Conservation (phyloP, 1,139 yeast species). For the Suhomyces anneliseae region DNA sequence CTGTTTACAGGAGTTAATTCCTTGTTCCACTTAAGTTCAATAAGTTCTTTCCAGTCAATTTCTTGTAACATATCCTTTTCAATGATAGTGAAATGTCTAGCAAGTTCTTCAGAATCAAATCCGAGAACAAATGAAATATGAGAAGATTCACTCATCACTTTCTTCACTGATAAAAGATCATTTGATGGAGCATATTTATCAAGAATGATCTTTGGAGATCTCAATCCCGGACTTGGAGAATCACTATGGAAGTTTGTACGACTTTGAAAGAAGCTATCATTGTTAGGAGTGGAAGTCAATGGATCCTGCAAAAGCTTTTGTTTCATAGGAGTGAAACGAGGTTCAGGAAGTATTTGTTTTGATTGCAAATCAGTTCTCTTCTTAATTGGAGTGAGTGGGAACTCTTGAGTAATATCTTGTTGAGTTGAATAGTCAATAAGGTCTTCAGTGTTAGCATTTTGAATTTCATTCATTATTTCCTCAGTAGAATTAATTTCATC, state of each 20-base stretch:
- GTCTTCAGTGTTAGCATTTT: constrained; percentile 40
- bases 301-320: constrained; percentile 7
- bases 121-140: constrained; percentile 83
- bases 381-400: constrained; percentile 30
- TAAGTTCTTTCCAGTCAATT: constrained; percentile 88
- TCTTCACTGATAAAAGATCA: constrained; percentile 34
- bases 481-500: constrained; percentile 23
- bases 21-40: constrained; percentile 74
- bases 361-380: not conserved
- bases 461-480: constrained; percentile 42
- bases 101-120: constrained; percentile 62
- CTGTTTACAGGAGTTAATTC: constrained; percentile 72
- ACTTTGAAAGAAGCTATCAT: constrained; percentile 8
- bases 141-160: constrained; percentile 34
- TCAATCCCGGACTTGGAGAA: constrained; percentile 15
- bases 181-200: constrained; percentile 37
- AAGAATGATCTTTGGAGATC: constrained; percentile 37
- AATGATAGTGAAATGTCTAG: constrained; percentile 80
- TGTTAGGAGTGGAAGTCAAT: constrained; percentile 19
- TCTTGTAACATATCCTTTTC: constrained; percentile 83
- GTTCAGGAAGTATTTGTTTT: not conserved
- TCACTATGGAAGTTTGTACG: constrained; percentile 10
- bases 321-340: constrained; percentile 6
- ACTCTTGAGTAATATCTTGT: constrained; percentile 26
- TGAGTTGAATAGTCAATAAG: constrained; percentile 27